phyloP scores from a whole-genome alignment of 331 rosid genomes.

The Acacia pycnantha region DNA sequence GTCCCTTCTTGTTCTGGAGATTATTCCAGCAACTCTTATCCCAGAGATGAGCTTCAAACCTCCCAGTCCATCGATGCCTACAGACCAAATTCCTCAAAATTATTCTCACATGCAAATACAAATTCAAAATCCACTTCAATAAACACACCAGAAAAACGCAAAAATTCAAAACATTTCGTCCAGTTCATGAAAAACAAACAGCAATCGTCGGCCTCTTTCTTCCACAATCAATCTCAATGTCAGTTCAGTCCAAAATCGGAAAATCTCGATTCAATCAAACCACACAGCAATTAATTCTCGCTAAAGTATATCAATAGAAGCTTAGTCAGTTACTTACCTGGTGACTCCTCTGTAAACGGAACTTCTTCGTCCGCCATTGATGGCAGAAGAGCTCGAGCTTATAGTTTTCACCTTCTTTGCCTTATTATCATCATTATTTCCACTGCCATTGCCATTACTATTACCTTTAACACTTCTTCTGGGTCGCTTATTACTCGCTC shows the following conservation, averaged over 20 bases:
- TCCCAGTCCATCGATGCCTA: constrained; percentile 98
- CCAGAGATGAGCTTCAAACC: constrained; percentile 98
- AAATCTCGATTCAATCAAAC: not conserved
- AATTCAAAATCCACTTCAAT: not conserved
- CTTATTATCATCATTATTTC: not conserved
- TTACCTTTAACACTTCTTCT: constrained; percentile 14
- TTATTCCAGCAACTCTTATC: constrained; percentile 88
- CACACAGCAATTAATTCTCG: not conserved
- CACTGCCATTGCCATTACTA: not conserved
- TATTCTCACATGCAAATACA: constrained; percentile 35
- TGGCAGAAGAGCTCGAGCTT: constrained; percentile 16
- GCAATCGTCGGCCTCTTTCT: not conserved
- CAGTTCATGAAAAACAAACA: not conserved
- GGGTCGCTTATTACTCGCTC: constrained; percentile 29
- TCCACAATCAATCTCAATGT: not conserved
- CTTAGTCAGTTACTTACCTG: constrained; percentile 41
- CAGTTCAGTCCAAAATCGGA: not conserved
- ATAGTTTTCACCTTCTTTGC: constrained; percentile 24
- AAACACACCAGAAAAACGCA: not conserved
- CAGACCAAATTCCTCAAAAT: constrained; percentile 10
- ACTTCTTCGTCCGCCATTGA: constrained; percentile 55
- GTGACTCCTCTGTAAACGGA: constrained; percentile 97
- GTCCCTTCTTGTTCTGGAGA: constrained; percentile 85
- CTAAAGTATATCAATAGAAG: not conserved
- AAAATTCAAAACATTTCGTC: not conserved